Evolutionary conservation across 2,329 filamentous ascomycete genomes (phyloP), one percentile per base, ranked within the genome.

Genomic region (Colletotrichum abscissum): DNA sequence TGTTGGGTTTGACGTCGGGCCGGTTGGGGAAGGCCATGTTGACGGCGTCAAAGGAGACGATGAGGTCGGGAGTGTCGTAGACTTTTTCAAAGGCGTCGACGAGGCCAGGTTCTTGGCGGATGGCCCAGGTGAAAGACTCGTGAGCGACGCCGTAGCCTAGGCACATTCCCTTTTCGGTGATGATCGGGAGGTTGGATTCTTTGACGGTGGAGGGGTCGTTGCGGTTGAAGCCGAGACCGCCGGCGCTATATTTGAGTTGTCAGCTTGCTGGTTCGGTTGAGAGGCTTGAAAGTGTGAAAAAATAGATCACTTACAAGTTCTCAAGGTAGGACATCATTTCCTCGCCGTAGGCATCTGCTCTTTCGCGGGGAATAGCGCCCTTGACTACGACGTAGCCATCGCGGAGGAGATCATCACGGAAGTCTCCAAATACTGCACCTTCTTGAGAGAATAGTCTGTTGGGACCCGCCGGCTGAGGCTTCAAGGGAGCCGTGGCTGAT

Each of bases 201-300:
- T 75, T 55, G 78, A 82, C 46, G 81, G 85, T 78, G 79, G 81
- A 74, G 81, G 85, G 72, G 77, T 82, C 77, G 81, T 80, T 35
- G 81, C 84, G 69, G 77, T 76, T 63, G 70, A 74, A 77, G 42
- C 76, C 76, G 16, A 67, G 65, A 12, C 65, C 65, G 9, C 57
- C 65, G 42, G 57, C 30, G 65, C 65, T 67, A 30, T 0, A 3
- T 6, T n/a, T 56, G 26, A 8, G 14, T 12, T 35, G 33, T 35
- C 1, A 35, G 30, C 2, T 2, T 33, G 3, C 9, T 9, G 30
- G 2, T 33, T 33, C 8, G 30, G 8, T 11, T 33, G 30, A 33
- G 8, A 9, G 30, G 30, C 1, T 30, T 30, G 30, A 2, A 3
- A 30, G 30, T 33, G 2, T 33, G 30, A 33, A 35, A 2, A 5